Conservation (phyloP, 2,329 filamentous ascomycete genomes). For the Talaromyces atroroseus region DNA sequence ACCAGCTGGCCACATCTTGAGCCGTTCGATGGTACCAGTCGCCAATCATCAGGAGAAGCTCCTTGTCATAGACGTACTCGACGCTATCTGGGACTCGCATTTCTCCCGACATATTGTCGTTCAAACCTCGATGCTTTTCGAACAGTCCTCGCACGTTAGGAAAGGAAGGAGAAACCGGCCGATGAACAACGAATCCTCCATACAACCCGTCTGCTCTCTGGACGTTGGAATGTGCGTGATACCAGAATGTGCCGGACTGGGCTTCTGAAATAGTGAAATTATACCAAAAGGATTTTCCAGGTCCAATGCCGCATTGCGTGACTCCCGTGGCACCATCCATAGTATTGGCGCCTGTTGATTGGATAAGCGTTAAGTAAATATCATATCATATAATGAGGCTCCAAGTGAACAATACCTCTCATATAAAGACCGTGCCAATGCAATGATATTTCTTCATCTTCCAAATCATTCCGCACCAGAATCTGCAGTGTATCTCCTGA, state of each 20-base stretch:
- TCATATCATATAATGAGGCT: not conserved
- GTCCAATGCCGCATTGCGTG: slow-evolving; percentile 61
- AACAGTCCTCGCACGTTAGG: slow-evolving; percentile 1
- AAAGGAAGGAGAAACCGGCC: slow-evolving; percentile 22
- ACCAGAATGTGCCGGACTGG: slow-evolving; percentile 47
- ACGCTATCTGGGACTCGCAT: slow-evolving; percentile 7
- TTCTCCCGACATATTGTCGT: not conserved
- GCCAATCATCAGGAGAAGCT: slow-evolving; percentile 43
- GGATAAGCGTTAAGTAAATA: not conserved
- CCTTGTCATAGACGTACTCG: slow-evolving; percentile 30
- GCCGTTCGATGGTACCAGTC: slow-evolving; percentile 47
- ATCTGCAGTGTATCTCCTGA: slow-evolving; percentile 44
- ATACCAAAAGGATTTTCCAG: slow-evolving; percentile 48
- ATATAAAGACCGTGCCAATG: slow-evolving; percentile 48
- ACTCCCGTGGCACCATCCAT: slow-evolving; percentile 49
- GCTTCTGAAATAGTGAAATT: slow-evolving; percentile 34
- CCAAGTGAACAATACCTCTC: slow-evolving; percentile 21
- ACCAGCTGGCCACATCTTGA: slow-evolving; percentile 39
- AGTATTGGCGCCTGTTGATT: slow-evolving; percentile 16
- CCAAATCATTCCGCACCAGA: slow-evolving; percentile 38
- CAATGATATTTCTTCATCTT: slow-evolving; percentile 35
- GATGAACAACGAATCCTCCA: slow-evolving; percentile 45
- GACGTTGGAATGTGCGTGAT: slow-evolving; percentile 42
- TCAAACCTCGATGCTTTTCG: not conserved
- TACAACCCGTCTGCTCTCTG: slow-evolving; percentile 45